A percentile compares a stretch with the other conserved stretches of the same genome.
phyloP scores from a whole-genome alignment of 306 rosid genomes.

The Casuarina glauca region DNA sequence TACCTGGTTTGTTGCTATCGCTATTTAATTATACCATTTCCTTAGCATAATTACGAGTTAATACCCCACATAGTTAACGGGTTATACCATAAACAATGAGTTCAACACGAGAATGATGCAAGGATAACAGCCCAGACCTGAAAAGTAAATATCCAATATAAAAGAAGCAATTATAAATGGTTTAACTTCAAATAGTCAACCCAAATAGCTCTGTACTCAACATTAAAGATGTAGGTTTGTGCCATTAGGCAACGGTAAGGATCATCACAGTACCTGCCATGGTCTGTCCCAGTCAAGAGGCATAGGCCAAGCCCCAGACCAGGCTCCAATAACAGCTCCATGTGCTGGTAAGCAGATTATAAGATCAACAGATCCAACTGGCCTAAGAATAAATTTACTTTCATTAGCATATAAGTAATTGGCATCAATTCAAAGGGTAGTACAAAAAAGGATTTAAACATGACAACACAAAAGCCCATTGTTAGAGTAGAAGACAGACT shows the following conservation, averaged over 20 bases:
- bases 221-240: not conserved
- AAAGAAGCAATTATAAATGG: not conserved
- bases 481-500: constrained; percentile 24
- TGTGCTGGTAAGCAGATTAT: constrained; percentile 81
- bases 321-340: constrained; percentile 87
- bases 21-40: not conserved
- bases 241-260: not conserved
- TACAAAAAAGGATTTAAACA: not conserved
- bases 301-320: constrained; percentile 99
- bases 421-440: not conserved
- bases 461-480: not conserved
- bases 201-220: not conserved
- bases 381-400: constrained; percentile 48
- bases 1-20: not conserved
- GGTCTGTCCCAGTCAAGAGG: constrained; percentile 99
- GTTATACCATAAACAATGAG: not conserved
- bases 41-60: not conserved
- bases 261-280: constrained; percentile 67
- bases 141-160: not conserved
- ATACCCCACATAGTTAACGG: not conserved
- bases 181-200: not conserved
- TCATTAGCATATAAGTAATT: not conserved
- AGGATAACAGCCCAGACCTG: not conserved
- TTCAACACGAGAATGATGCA: not conserved
- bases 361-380: constrained; percentile 55